These are phyloP conservation scores for Neurospora cerealis DNA, from an alignment of 495 filamentous ascomycete species.

Conservation along the genomic window DNA sequence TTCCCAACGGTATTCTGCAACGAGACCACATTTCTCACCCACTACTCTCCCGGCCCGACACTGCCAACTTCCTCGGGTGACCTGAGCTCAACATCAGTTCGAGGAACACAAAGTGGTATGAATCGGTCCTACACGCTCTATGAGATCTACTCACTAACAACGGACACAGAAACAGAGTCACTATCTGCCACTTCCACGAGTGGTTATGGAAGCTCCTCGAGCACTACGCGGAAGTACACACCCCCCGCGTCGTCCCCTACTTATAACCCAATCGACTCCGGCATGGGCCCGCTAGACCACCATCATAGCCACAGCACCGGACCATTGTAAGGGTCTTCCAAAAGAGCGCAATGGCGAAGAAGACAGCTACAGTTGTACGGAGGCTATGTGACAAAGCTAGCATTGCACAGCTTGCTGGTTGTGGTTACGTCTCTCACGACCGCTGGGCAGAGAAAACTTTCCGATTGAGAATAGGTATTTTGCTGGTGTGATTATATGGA, in stretches of 20 bases:
- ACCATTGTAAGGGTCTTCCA: background rate
- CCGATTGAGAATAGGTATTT: background rate
- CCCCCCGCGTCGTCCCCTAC: background rate
- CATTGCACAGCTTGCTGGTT: background rate
- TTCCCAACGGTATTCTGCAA: constrained; percentile 9
- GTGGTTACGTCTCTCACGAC: background rate
- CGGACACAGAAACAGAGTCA: background rate
- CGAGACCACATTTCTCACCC: constrained; percentile 9
- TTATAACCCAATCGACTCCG: constrained; percentile 13
- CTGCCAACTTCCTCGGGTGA: background rate
- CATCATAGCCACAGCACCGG: constrained; percentile 12
- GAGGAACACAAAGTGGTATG: background rate
- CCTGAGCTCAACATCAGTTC: constrained; percentile 4
- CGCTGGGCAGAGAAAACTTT: background rate
- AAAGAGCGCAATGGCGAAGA: background rate
- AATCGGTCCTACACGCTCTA: background rate
- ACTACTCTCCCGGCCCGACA: background rate
- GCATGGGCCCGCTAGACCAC: constrained; percentile 15
- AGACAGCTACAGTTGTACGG: background rate
- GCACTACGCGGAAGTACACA: background rate
- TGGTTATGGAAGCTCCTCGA: background rate
- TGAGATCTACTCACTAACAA: background rate
- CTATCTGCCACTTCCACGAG: background rate
- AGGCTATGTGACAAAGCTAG: background rate
- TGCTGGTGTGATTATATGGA: background rate